Conservation (phyloP, 2,329 filamentous ascomycete species). For the Didymella exigua region DNA sequence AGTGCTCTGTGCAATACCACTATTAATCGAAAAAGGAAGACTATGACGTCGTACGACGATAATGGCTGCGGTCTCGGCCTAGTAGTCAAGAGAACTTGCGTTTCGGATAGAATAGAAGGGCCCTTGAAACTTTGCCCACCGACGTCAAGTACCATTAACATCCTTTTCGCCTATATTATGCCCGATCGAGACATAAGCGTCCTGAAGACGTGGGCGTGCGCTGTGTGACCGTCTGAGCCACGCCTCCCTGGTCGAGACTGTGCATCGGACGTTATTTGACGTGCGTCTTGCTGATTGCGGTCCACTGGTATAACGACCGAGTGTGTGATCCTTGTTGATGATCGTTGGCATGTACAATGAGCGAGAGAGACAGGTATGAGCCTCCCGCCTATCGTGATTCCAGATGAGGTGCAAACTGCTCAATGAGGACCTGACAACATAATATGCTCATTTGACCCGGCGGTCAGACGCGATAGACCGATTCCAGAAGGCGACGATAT, state of each 20-base stretch:
- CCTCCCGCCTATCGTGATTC: background rate
- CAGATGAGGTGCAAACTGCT: slow-evolving; percentile 1
- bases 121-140: background rate
- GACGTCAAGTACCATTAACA: background rate
- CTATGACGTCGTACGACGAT: background rate
- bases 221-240: background rate
- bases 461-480: background rate
- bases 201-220: background rate
- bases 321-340: background rate
- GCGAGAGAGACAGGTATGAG: background rate
- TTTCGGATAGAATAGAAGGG: slow-evolving; percentile 12
- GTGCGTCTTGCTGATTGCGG: background rate
- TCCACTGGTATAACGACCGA: background rate
- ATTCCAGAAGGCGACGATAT: background rate
- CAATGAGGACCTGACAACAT: background rate
- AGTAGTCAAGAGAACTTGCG: background rate
- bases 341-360: background rate
- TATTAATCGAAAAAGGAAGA: background rate
- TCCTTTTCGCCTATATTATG: background rate
- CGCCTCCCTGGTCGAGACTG: background rate
- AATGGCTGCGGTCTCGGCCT: slow-evolving; percentile 2
- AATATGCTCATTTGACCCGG: background rate
- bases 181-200: background rate
- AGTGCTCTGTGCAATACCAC: background rate
- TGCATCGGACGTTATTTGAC: slow-evolving; percentile 4